phyloP scores from a whole-genome alignment of 805 yeast genomes.

The Ogataea methanolica region DNA sequence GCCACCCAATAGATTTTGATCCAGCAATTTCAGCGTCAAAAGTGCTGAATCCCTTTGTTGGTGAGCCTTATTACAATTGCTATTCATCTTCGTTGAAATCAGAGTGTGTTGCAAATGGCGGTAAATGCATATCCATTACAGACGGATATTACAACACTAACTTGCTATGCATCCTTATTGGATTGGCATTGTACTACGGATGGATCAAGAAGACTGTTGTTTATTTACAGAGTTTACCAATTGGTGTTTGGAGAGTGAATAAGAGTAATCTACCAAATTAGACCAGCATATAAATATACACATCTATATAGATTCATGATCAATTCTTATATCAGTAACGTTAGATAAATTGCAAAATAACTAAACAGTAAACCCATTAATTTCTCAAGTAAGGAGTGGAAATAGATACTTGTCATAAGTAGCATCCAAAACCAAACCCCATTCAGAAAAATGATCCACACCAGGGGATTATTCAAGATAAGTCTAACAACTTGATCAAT shows the following conservation, averaged over 20 bases:
- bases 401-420: slow-evolving; percentile 74
- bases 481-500: slow-evolving; percentile 6
- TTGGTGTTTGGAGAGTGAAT: slow-evolving; percentile 68
- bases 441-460: slow-evolving; percentile 32
- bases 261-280: slow-evolving; percentile 3
- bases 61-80: slow-evolving; percentile 27
- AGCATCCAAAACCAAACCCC: slow-evolving; percentile 83
- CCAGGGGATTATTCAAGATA: slow-evolving; percentile 17
- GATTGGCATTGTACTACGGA: slow-evolving; percentile 55
- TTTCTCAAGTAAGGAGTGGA: slow-evolving; percentile 79
- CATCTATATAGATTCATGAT: too few species aligned
- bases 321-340: not conserved
- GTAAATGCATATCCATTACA: slow-evolving; percentile 45
- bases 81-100: slow-evolving; percentile 34
- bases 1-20: slow-evolving; percentile 29
- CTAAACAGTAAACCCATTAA: slow-evolving; percentile 66
- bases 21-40: slow-evolving; percentile 1
- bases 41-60: slow-evolving; percentile 20
- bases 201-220: slow-evolving; percentile 63
- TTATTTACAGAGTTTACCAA: slow-evolving; percentile 67
- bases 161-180: slow-evolving; percentile 62
- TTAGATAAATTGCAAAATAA: slow-evolving; percentile 24
- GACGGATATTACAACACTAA: slow-evolving; percentile 90
- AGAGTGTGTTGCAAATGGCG: slow-evolving; percentile 50
- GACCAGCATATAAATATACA: too few species aligned